These are phyloP conservation scores for Filobasidium wieringae DNA, from an alignment of 768 basidiomycete species.

Conservation along the genomic window DNA sequence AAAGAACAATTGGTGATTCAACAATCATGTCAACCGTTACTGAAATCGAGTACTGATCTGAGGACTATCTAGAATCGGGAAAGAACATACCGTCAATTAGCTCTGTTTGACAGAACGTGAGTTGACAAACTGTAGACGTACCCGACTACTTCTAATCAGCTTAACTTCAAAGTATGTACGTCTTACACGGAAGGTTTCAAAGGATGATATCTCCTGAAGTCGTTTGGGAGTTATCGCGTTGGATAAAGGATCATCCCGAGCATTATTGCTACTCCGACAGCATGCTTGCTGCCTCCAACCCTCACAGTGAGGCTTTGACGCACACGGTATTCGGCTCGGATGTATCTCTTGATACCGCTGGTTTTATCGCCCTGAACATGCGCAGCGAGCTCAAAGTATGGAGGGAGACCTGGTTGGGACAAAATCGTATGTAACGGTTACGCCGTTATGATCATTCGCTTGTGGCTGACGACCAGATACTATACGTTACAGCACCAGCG, in stretches of 20 bases:
- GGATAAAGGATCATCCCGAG: constrained; percentile 11
- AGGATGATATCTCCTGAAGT: constrained; percentile 15
- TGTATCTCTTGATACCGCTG: constrained; percentile 1
- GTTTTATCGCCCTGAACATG: neutral
- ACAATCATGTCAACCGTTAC: neutral
- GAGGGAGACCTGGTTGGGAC: constrained; percentile 12
- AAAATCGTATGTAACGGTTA: neutral
- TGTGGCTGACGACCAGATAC: neutral
- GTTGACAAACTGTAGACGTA: neutral
- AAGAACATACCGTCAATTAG: constrained; percentile 14
- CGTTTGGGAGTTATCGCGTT: neutral
- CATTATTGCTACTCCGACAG: constrained; percentile 14
- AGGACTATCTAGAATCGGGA: constrained; percentile 9
- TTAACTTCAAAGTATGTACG: neutral
- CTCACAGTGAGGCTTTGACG: constrained; percentile 1
- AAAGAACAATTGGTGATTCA: constrained; percentile 11
- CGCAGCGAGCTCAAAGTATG: constrained; percentile 2
- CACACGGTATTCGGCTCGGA: constrained; percentile 4
- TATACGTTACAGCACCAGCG: neutral
- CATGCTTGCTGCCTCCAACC: constrained; percentile 16
- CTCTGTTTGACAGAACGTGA: constrained; percentile 15
- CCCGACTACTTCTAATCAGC: neutral
- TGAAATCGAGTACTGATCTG: neutral
- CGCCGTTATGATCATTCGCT: neutral
- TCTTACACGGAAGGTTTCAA: constrained; percentile 5